Conservation (phyloP, 2,329 filamentous ascomycete genomes). For the Phaeosphaeriaceae sp. region DNA sequence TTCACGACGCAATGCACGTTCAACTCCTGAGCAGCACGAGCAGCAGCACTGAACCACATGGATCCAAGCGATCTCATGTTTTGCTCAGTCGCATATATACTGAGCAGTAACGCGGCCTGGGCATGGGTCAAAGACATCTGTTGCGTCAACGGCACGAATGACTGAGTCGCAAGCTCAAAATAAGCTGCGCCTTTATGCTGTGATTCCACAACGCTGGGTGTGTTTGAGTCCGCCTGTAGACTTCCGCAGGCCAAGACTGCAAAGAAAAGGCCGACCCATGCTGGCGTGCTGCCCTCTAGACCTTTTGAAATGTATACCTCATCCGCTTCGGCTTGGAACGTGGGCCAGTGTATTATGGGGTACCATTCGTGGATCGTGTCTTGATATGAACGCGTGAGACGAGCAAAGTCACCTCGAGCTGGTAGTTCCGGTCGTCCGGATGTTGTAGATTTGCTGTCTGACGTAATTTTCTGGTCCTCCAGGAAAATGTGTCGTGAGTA, state of each 20-base stretch:
- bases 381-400: constrained; percentile 78
- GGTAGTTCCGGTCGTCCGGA: constrained; percentile 67
- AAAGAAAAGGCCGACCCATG: constrained; percentile 84
- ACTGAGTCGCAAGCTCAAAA: constrained; percentile 73
- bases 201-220: constrained; percentile 61
- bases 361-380: constrained; percentile 79
- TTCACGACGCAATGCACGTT: constrained; percentile 51
- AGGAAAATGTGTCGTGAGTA: constrained; percentile 79
- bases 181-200: constrained; percentile 68
- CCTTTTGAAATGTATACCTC: constrained; percentile 74
- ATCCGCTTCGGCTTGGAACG: constrained; percentile 78
- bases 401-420: constrained; percentile 72
- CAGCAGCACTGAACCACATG: constrained; percentile 82
- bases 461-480: constrained; percentile 45
- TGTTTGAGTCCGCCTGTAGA: constrained; percentile 70
- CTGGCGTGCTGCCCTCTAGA: constrained; percentile 67
- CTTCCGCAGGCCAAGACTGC: constrained; percentile 83
- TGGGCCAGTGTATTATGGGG: constrained; percentile 88
- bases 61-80: constrained; percentile 87
- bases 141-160: constrained; percentile 84
- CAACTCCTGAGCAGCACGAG: constrained; percentile 83
- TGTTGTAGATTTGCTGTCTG: not conserved
- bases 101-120: constrained; percentile 74
- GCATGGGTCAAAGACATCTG: constrained; percentile 79
- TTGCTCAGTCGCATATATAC: constrained; percentile 83